Evolutionary conservation across 2,329 filamentous ascomycete species (phyloP), one percentile per base, ranked within the genome.

Genomic region (Xylaria sp.): DNA sequence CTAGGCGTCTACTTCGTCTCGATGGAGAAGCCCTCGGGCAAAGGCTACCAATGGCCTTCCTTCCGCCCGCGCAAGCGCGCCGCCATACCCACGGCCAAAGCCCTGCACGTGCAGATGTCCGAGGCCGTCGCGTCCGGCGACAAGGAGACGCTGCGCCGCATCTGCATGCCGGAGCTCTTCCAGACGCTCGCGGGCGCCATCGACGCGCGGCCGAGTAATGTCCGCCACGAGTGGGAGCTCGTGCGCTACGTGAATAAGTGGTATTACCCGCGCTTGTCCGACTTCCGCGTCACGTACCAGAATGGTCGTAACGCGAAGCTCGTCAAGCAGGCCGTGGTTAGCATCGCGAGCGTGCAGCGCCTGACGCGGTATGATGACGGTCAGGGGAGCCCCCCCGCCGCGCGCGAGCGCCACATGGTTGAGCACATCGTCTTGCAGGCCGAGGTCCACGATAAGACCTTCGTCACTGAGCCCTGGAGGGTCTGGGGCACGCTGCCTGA

Each of bases 391-490:
- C 88, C 8, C 79, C 82, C 0, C 85, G 84, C 2, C 83, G 80
- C 69, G 82, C 84, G 84, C 75, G 81, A 85, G 72, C 85, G 86
- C 74, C 81, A 87, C 59, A 84, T 90, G 73, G 78, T 84, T 1
- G 91, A 94, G 82, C 88, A 92, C 75, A 72, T 93, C 4, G 89
- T 92, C 48, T 72, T 93, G 55, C 87, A 89, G 75, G 76, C 84
- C 34, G 66, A 79, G 37, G 71, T 86, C 52, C 80, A 85, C 75
- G 81, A 80, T 56, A 79, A 76, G 63, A 87, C 86, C 23, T 87
- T 82, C 72, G 77, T 82, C 76, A 78, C 84, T 65, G 80, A 78
- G 34, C 82, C 84, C 2, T 93, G 91, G 91, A 84, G 83, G 76
- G 79, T 92, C 60, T 91, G 90, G 86, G 91, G 91, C 15, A 91